A percentile compares a stretch with the other conserved stretches of the same genome.
These are phyloP conservation scores for Coniochaeta sp. DNA, from an alignment of 2,329 filamentous ascomycete species.

Conservation along the genomic window DNA sequence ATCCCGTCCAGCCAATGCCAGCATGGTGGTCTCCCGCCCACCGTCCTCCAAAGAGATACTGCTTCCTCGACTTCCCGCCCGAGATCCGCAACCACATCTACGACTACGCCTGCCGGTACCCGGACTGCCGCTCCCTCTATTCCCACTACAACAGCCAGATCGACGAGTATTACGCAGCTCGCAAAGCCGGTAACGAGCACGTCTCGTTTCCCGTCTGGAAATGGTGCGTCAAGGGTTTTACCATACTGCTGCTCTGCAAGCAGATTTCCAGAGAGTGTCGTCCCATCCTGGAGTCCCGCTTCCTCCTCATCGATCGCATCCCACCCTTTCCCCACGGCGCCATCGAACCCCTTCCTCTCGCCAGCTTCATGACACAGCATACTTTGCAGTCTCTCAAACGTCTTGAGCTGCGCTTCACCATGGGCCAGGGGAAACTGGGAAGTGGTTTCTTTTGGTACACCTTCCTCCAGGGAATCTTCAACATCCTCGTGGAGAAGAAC, in stretches of 20 bases:
- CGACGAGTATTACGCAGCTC: constrained; percentile 7
- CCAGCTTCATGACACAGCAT: constrained; percentile 19
- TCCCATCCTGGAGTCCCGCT: constrained; percentile 15
- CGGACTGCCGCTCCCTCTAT: constrained; percentile 20
- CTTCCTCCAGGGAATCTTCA: background rate
- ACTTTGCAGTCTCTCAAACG: constrained; percentile 24
- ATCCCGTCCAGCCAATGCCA: background rate
- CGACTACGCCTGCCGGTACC: constrained; percentile 19
- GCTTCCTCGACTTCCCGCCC: constrained; percentile 22
- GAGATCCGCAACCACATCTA: constrained; percentile 29
- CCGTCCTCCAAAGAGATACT: constrained; percentile 5
- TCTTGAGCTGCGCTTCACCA: constrained; percentile 22
- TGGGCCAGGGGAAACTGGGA: constrained; percentile 13
- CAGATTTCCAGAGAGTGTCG: constrained; percentile 25
- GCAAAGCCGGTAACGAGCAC: background rate
- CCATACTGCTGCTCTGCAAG: constrained; percentile 27
- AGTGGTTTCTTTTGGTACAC: background rate
- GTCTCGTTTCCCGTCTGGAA: constrained; percentile 6
- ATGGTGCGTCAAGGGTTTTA: constrained; percentile 18
- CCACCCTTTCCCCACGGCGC: constrained; percentile 25
- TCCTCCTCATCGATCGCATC: constrained; percentile 26
- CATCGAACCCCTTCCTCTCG: constrained; percentile 16
- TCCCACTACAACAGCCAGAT: constrained; percentile 20
- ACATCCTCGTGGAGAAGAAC: background rate
- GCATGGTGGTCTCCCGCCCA: background rate